Evolutionary conservation across 2,329 filamentous ascomycete species (phyloP).

Genomic region (Purpureocillium takamizusanense): DNA sequence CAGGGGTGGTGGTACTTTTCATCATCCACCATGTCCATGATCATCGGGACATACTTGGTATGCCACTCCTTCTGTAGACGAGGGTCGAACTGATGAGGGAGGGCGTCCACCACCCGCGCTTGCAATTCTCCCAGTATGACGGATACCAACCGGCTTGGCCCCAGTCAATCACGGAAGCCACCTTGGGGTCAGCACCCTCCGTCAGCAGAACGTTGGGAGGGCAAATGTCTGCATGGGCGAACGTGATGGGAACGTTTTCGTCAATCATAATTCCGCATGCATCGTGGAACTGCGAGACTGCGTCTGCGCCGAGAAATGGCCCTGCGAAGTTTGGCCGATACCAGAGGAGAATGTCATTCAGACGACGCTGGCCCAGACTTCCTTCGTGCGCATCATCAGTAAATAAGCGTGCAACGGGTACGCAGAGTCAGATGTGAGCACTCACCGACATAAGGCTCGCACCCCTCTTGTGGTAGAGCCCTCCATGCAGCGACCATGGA

Average conservation of each 20-base stretch:
- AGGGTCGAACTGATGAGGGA: constrained; percentile 12
- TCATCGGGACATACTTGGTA: constrained; percentile 17
- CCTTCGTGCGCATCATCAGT: constrained; percentile 13
- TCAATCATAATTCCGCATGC: constrained; percentile 19
- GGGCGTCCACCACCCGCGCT: constrained; percentile 14
- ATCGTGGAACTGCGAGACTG: constrained; percentile 20
- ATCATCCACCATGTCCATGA: constrained; percentile 21
- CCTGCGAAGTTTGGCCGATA: constrained; percentile 11
- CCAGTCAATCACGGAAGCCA: constrained; percentile 18
- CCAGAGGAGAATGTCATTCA: constrained; percentile 21
- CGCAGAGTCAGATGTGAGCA: constrained; percentile 4
- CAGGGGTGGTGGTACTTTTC: constrained; percentile 20
- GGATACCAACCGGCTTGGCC: constrained; percentile 22
- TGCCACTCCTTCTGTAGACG: constrained; percentile 20
- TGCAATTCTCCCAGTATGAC: constrained; percentile 22
- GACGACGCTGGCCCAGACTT: constrained; percentile 15
- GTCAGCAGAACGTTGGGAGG: constrained; percentile 16
- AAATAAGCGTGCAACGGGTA: neutral
- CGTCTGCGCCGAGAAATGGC: constrained; percentile 19
- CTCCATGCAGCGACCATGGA: constrained; percentile 11
- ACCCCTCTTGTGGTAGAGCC: constrained; percentile 7
- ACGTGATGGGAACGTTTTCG: constrained; percentile 11
- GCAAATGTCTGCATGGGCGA: constrained; percentile 16
- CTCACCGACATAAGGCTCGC: constrained; percentile 11
- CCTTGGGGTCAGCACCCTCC: constrained; percentile 6